These are phyloP conservation scores for Trichoderma parareesei DNA, from an alignment of 495 filamentous ascomycete species.

Conservation along the genomic window DNA sequence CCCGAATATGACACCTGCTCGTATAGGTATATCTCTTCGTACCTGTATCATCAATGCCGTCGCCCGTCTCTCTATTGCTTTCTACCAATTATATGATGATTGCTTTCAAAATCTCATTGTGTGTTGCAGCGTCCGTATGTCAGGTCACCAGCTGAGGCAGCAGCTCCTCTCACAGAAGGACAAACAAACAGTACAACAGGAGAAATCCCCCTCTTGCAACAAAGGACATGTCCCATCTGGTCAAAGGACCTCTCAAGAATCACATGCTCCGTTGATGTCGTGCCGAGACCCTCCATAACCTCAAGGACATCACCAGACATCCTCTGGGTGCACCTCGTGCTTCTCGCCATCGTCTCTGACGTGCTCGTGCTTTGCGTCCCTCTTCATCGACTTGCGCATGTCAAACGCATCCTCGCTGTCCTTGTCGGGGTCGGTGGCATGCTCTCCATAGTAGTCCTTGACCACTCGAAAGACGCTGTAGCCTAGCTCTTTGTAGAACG, in stretches of 20 bases:
- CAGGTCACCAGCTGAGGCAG: too few species aligned
- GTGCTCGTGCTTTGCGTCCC: constrained; percentile 71
- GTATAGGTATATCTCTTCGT: too few species aligned
- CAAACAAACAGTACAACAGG: neutral
- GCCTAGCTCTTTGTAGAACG: constrained; percentile 85
- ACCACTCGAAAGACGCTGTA: constrained; percentile 82
- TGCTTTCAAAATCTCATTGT: too few species aligned
- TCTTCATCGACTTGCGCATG: constrained; percentile 86
- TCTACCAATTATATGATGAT: too few species aligned
- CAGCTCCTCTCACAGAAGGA: neutral
- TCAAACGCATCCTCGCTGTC: constrained; percentile 80
- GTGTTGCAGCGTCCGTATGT: too few species aligned
- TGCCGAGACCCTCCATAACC: neutral
- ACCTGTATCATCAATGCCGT: too few species aligned
- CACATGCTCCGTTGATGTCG: neutral
- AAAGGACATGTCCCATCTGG: neutral
- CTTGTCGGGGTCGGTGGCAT: constrained; percentile 60
- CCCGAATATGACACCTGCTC: too few species aligned
- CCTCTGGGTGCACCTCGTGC: constrained; percentile 67
- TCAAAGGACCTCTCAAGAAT: neutral
- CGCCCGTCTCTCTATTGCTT: too few species aligned
- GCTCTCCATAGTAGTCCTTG: constrained; percentile 70
- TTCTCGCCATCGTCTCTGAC: constrained; percentile 77
- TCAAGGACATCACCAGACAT: constrained; percentile 59
- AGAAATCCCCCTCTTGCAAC: too few species aligned